Base-by-base conservation (phyloP, 345 rosid species). In the Brassica cretica region DNA sequence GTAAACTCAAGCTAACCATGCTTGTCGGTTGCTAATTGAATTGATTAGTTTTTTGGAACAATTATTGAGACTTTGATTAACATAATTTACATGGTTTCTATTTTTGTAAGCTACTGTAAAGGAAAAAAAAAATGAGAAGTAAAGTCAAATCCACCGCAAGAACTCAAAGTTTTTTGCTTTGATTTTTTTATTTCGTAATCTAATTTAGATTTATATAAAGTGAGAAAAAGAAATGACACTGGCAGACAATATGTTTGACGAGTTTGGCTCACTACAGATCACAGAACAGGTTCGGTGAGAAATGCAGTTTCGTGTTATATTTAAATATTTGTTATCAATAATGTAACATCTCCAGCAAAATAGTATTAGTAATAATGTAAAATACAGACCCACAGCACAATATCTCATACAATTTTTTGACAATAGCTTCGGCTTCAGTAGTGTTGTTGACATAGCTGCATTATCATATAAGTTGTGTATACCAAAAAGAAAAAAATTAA, bases 271-370 rank as follows among this genome's bases (percentile, higher is more conserved):
- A 73, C 51, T 8, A 73, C 56, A 49, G 56, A 0, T 53, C 70
- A 65, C 76, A 68, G 9, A 62, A 37, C 39, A 68, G 82, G 78
- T 73, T 73, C 71, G 74, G 82, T 79, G 70, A 73, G 82, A 73
- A 49, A 61, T 68, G 51, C 49, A 68, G 74, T 25, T 68, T 62
- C 82, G 60, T 68, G 41, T 68, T 60, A 19, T 72, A 59, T 60
- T 67, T 11, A n/a, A 46, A 60, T 30, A 46, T 41, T 53, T 63
- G 9, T 76, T 9, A 14, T 46, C 68, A 77, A 64, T 63, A n/a
- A 44, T 59, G 62, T 73, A 19, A 46, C 55, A 15, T 73, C 77
- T 67, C 6, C 63, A 27, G 21, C 25, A 72, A 78, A 51, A 66
- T 14, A 9, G 9, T 77, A 70, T 61, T 7, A 29, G 18, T 16